Percentiles rank a stretch among this genome's conserved stretches.
Evolutionary conservation across 2,329 filamentous ascomycete genomes (phyloP).

Genomic region (Aspergillus sergii): DNA sequence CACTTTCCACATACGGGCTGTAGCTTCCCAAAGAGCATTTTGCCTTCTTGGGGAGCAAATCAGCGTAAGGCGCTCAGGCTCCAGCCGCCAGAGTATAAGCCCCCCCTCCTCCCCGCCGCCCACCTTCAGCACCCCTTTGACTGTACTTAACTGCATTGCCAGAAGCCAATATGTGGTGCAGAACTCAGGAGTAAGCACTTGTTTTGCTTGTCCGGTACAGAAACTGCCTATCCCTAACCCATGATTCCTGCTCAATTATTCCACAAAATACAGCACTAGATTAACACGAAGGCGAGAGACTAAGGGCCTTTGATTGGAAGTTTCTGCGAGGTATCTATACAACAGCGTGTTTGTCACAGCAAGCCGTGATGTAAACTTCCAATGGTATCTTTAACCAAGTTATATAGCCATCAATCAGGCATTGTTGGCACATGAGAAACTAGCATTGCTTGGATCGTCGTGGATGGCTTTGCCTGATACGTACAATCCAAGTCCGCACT

Average conservation of each 20-base stretch:
- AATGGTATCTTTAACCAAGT: not conserved
- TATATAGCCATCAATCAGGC: slow-evolving; percentile 4
- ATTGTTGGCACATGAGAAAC: slow-evolving; percentile 21
- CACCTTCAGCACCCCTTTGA: not conserved
- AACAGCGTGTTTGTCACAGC: not conserved
- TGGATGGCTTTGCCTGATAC: slow-evolving; percentile 23
- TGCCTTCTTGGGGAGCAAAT: no score
- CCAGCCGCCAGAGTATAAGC: no score
- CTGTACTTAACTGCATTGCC: not conserved
- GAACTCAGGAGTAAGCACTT: no score
- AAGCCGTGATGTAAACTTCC: not conserved
- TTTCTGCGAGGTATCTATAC: not conserved
- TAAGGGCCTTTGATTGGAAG: not conserved
- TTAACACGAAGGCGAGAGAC: not conserved
- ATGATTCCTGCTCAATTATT: no score
- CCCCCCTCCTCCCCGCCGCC: no score
- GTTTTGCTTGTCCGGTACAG: no score
- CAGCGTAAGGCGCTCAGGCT: no score
- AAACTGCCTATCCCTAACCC: no score
- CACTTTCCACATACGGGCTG: no score
- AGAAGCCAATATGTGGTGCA: not conserved
- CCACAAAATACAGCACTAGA: not conserved
- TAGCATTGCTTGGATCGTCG: slow-evolving; percentile 16
- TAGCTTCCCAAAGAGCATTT: not conserved
- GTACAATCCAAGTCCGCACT: slow-evolving; percentile 21